Evolutionary conservation across 495 filamentous ascomycete species (phyloP).

Genomic region (Neurospora sp.): DNA sequence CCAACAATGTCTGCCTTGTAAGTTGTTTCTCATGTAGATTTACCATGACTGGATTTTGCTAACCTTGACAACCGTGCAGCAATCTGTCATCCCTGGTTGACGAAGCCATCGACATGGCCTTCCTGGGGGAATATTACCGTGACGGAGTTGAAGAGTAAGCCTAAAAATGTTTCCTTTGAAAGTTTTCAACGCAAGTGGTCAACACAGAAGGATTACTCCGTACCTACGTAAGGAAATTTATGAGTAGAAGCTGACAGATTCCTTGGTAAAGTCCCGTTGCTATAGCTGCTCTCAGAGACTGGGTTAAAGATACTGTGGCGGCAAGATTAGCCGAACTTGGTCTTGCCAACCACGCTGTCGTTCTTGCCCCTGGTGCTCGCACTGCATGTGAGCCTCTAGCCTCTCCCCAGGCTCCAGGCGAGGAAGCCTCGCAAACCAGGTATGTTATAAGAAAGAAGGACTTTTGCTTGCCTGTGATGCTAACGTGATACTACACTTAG

Average conservation of each 20-base stretch:
- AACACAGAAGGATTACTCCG: too few relatives aligned
- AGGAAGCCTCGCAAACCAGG: background rate
- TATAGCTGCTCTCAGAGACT: background rate
- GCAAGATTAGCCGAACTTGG: background rate
- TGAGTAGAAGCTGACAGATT: background rate
- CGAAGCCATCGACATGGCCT: background rate
- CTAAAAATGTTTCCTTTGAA: too few relatives aligned
- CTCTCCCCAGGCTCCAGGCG: background rate
- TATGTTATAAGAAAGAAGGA: background rate
- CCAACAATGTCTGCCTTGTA: background rate
- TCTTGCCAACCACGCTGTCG: background rate
- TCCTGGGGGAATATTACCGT: background rate
- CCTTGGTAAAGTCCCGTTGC: background rate
- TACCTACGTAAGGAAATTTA: too few relatives aligned
- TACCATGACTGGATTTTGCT: background rate
- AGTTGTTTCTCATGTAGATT: background rate
- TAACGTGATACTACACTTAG: background rate
- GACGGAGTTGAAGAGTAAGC: too few relatives aligned
- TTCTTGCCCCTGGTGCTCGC: background rate
- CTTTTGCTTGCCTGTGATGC: background rate
- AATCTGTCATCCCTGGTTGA: background rate
- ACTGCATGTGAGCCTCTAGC: background rate
- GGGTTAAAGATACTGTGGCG: background rate
- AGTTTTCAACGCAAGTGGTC: too few relatives aligned
- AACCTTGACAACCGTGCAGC: background rate